These are phyloP conservation scores for Pseudodiploospora longispora DNA, from an alignment of 2,329 filamentous ascomycete species.

Conservation along the genomic window DNA sequence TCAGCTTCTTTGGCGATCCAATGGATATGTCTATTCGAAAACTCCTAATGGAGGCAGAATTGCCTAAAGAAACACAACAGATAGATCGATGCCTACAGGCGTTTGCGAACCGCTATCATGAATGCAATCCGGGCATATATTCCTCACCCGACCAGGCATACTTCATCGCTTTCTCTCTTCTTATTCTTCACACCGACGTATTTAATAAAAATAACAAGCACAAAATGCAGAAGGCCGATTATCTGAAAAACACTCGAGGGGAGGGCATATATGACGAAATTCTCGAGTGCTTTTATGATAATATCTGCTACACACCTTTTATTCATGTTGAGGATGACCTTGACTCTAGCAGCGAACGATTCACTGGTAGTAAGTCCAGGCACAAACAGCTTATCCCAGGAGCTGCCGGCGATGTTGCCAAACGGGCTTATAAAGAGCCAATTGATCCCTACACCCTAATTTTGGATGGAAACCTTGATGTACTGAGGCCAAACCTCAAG, in stretches of 20 bases:
- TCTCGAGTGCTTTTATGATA: conserved; percentile 94
- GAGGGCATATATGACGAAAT: conserved; percentile 93
- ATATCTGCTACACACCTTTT: conserved; percentile 96
- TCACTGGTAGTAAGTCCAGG: conserved; percentile 62
- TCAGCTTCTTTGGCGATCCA: conserved; percentile 91
- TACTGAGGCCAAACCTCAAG: conserved; percentile 74
- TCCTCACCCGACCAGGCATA: conserved; percentile 89
- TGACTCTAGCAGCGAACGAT: conserved; percentile 67
- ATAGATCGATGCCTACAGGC: conserved; percentile 91
- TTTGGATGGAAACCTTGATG: conserved; percentile 78
- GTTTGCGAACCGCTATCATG: conserved; percentile 93
- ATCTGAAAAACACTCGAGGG: conserved; percentile 86
- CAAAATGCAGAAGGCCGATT: conserved; percentile 96
- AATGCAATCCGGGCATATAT: conserved; percentile 97
- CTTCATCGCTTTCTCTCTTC: conserved; percentile 91
- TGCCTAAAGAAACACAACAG: conserved; percentile 96
- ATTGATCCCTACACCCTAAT: conserved; percentile 95
- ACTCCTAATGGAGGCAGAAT: conserved; percentile 88
- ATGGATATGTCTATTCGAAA: conserved; percentile 98
- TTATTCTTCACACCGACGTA: conserved; percentile 96
- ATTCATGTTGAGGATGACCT: conserved; percentile 94
- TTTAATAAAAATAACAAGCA: conserved; percentile 99
- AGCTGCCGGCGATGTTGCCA: conserved; percentile 42
- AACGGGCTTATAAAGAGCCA: conserved; percentile 66
- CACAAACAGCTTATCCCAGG: conserved; percentile 63